These are phyloP conservation scores for Lepiota brunneoincarnata DNA, from an alignment of 768 basidiomycete species.

Conservation along the genomic window DNA sequence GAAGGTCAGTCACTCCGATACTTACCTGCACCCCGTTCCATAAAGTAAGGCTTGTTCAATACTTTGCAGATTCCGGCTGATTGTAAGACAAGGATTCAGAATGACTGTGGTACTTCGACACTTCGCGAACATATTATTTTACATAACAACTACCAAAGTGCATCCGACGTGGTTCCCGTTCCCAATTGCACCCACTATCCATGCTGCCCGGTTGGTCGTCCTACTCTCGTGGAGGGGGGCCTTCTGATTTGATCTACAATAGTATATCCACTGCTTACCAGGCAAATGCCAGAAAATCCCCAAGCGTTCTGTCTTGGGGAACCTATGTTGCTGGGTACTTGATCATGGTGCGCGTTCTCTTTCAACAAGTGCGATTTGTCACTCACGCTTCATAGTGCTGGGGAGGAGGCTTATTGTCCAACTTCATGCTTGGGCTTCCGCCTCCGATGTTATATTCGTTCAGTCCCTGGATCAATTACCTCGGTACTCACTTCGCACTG, in stretches of 20 bases:
- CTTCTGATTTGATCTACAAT: background rate
- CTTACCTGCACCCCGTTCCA: no score
- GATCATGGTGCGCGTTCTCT: conserved; percentile 34
- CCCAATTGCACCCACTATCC: conserved; percentile 36
- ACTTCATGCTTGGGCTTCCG: conserved; percentile 41
- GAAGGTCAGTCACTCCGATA: no score
- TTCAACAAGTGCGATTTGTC: background rate
- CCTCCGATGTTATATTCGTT: conserved; percentile 45
- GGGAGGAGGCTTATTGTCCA: conserved; percentile 45
- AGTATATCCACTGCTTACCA: conserved; percentile 45
- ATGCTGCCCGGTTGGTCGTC: conserved; percentile 28
- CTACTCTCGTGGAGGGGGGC: background rate
- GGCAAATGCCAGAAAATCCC: conserved; percentile 30
- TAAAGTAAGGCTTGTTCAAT: no score
- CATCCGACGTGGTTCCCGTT: conserved; percentile 40
- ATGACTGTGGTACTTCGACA: background rate
- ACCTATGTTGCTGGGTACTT: conserved; percentile 44
- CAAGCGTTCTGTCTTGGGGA: conserved; percentile 35
- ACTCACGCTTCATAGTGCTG: conserved; percentile 30
- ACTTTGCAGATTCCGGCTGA: no score
- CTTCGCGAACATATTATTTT: conserved; percentile 13
- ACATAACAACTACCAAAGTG: conserved; percentile 30
- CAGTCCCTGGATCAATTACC: conserved; percentile 46
- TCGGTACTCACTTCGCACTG: conserved; percentile 42
- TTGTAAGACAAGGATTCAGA: no score